Conservation (phyloP, 1,284 basidiomycete species). For the Tilletia horrida region DNA sequence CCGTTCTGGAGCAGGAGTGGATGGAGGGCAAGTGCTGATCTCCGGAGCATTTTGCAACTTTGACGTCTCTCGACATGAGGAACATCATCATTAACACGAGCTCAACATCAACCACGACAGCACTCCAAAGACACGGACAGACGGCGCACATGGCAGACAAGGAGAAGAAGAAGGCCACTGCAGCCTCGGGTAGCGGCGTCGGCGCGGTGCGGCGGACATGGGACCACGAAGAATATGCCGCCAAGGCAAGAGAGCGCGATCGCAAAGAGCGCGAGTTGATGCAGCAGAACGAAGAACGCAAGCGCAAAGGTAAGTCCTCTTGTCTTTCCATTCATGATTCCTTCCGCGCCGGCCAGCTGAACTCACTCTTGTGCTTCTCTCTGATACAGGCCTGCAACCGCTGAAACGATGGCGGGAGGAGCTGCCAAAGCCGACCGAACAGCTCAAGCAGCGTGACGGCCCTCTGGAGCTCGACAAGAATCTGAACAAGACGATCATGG, state of each 20-base stretch:
- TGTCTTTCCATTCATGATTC: not conserved
- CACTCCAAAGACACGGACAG: too few relatives aligned
- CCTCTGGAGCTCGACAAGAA: conserved; percentile 46
- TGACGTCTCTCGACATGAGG: too few relatives aligned
- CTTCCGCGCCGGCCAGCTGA: not conserved
- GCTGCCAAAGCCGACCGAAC: conserved; percentile 43
- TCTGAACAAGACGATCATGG: conserved; percentile 46
- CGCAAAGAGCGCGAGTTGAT: conserved; percentile 42
- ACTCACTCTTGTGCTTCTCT: conserved; percentile 9
- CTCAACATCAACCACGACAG: too few relatives aligned
- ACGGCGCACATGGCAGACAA: conserved; percentile 10
- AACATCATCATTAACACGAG: too few relatives aligned
- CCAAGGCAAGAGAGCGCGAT: conserved; percentile 44
- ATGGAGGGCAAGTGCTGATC: too few relatives aligned
- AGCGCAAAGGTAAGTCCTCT: conserved; percentile 25
- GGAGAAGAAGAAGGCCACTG: conserved; percentile 16
- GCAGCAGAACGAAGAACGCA: conserved; percentile 39
- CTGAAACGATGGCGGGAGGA: conserved; percentile 36
- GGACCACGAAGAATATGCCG: conserved; percentile 44
- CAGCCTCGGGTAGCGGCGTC: conserved; percentile 31
- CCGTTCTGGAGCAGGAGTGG: too few relatives aligned
- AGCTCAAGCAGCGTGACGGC: conserved; percentile 37
- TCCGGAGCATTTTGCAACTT: too few relatives aligned
- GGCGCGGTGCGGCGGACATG: conserved; percentile 46
- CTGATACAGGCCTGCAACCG: conserved; percentile 35